Base-by-base conservation (phyloP, 2,329 filamentous ascomycete species). In the Xylaria sp. region DNA sequence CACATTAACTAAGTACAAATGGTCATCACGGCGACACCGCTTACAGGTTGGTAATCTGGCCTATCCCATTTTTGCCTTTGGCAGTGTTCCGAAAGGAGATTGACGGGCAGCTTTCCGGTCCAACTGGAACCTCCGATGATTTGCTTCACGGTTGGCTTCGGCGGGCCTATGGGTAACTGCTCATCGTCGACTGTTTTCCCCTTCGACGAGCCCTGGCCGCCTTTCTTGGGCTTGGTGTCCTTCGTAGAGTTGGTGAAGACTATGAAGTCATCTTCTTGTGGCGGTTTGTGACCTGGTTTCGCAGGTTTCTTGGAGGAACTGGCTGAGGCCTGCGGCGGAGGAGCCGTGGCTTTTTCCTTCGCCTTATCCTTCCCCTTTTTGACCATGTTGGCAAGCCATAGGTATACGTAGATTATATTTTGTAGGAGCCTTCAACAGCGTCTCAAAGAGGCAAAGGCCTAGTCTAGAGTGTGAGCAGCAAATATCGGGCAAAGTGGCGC, bases 81-180 rank as follows among this genome's bases (percentile, higher is more conserved):
- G 76, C 94, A 98, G 82, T 97, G 93, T 84, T 98, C 96, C 44
- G 92, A 93, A 72, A 98, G 88, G 76, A 98, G 87, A 78, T 97
- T 98, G 72, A 98, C 92, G 1, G 96, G 96, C 39, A 99, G 84
- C 80, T 99, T 99, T 50, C 96, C 96, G 0, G 96, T 99, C 96
- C 96, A 99, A 74, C 94, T 98, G 68, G 94, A 90, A 58, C 96
- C 96, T 51, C 94, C 96, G 77, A 99, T 97, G 73, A 99, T 84
- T 75, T 97, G 93, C 80, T 91, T 91, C 54, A 87, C 87, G 1
- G 90, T 90, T 15, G 88, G 89, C 74, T 90, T 89, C 0, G 87
- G 87, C 3, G 86, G 86, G 0, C 81, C 85, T 1, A 78, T 72
- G 2, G 80, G 74, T 15, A 79, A 70, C 78, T 78, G 63, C 78